These are phyloP conservation scores for Hyparrhenia diplandra DNA, from an alignment of 176 grass and related monocot genomes.

Conservation along the genomic window DNA sequence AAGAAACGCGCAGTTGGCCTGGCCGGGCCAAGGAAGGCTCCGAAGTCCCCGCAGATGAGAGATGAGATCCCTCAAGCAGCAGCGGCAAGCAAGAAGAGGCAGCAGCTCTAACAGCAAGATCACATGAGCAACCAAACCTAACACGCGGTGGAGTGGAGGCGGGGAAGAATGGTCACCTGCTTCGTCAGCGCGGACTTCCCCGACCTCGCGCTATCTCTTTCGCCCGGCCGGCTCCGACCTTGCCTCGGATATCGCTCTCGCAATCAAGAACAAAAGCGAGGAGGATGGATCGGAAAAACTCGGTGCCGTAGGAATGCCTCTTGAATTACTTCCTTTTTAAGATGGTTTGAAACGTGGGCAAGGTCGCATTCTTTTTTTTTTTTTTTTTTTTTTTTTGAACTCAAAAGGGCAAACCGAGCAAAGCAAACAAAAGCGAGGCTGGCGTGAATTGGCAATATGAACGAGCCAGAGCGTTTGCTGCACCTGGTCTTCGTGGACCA, in stretches of 20 bases:
- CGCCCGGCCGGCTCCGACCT: background rate
- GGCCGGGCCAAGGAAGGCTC: background rate
- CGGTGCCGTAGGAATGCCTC: background rate
- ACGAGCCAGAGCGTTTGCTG: background rate
- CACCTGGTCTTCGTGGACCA: background rate
- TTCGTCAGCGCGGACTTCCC: conserved; percentile 16
- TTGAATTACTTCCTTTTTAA: background rate
- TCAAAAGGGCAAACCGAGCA: background rate
- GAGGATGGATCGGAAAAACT: background rate
- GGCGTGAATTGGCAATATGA: background rate
- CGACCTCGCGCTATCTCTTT: background rate
- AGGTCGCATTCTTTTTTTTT: background rate
- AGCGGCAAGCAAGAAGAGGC: background rate
- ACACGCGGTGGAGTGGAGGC: background rate
- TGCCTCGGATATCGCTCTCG: background rate
- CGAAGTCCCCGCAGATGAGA: background rate
- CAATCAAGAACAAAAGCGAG: background rate
- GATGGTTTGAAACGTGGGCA: conserved; percentile 13
- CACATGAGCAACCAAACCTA: conserved; percentile 6
- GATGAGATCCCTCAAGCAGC: background rate
- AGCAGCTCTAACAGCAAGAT: background rate
- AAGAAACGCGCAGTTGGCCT: background rate
- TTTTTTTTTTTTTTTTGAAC: background rate
- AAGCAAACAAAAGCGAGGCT: background rate
- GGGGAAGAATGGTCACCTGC: conserved; percentile 6